Conservation (phyloP, 1,284 basidiomycete genomes). For the Malassezia caprae region DNA sequence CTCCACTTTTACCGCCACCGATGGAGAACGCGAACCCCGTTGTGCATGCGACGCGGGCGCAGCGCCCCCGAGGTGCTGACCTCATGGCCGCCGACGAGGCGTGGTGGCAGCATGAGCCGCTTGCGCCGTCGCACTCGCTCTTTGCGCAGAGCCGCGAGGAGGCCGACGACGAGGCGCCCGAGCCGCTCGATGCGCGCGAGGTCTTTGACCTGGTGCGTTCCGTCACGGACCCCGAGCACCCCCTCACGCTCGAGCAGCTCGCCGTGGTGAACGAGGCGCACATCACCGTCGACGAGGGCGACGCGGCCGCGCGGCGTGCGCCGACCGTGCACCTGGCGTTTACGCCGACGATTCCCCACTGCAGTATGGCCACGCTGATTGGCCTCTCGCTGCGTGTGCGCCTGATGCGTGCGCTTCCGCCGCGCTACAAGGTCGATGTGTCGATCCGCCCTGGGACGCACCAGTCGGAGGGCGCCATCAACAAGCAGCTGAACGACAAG, state of each 20-base stretch:
- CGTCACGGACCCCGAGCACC: slow-evolving; percentile 94
- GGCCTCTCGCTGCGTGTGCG: slow-evolving; percentile 87
- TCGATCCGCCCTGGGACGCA: slow-evolving; percentile 86
- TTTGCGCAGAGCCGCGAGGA: slow-evolving; percentile 46
- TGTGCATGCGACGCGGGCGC: slow-evolving; percentile 36
- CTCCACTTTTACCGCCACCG: slow-evolving; percentile 2
- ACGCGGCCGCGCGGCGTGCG: slow-evolving; percentile 18
- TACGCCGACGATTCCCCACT: slow-evolving; percentile 95
- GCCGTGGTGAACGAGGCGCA: slow-evolving; percentile 86
- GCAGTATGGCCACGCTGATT: slow-evolving; percentile 93
- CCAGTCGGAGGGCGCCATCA: slow-evolving; percentile 86
- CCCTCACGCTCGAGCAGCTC: slow-evolving; percentile 85
- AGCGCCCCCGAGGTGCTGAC: slow-evolving; percentile 33
- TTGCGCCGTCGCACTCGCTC: slow-evolving; percentile 54
- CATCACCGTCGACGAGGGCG: slow-evolving; percentile 57
- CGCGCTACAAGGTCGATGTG: slow-evolving; percentile 89
- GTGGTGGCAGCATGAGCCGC: slow-evolving; percentile 35
- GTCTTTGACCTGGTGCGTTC: slow-evolving; percentile 66
- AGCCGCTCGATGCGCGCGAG: slow-evolving; percentile 38
- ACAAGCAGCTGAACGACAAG: slow-evolving; percentile 98
- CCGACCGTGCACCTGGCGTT: slow-evolving; percentile 55
- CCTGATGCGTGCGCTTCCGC: slow-evolving; percentile 76
- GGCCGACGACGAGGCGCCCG: slow-evolving; percentile 34
- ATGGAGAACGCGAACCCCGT: slow-evolving; percentile 50
- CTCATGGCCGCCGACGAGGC: slow-evolving; percentile 15